Conservation (phyloP, 345 rosid species). For the Kernera saxatilis region DNA sequence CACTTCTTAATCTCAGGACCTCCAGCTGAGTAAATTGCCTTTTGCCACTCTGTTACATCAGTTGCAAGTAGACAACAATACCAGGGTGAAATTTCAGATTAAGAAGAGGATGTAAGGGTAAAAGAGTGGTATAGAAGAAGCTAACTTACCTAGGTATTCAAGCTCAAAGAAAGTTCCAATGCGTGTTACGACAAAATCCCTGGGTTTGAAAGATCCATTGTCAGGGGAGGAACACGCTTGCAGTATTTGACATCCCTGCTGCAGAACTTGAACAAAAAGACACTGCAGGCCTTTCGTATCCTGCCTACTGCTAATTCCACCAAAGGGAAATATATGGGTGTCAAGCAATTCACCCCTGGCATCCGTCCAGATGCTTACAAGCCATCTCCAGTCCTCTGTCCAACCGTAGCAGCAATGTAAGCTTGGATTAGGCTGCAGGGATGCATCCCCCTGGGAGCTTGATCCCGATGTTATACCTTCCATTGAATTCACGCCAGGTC, state of each 20-base stretch:
- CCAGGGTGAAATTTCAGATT: background rate
- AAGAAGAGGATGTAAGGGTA: background rate
- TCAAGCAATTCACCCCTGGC: conserved; percentile 97
- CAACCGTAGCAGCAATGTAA: conserved; percentile 99
- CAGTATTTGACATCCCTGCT: conserved; percentile 96
- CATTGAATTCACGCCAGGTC: conserved; percentile 46
- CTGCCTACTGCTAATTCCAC: conserved; percentile 98
- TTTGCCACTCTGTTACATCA: conserved; percentile 87
- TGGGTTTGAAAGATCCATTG: conserved; percentile 67
- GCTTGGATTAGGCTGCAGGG: conserved; percentile 63
- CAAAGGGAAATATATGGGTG: conserved; percentile 94
- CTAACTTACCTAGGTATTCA: conserved; percentile 73
- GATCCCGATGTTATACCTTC: conserved; percentile 60
- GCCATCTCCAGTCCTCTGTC: conserved; percentile 99
- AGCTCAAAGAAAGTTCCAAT: conserved; percentile 94
- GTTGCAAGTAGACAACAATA: conserved; percentile 3
- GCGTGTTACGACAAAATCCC: conserved; percentile 87
- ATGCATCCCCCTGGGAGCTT: conserved; percentile 64
- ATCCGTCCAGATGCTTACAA: conserved; percentile 99
- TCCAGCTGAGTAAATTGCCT: conserved; percentile 86
- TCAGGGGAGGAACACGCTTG: conserved; percentile 85
- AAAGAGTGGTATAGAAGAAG: conserved; percentile 20
- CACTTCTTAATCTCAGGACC: conserved; percentile 92
- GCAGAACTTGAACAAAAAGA: conserved; percentile 93
- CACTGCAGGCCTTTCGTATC: conserved; percentile 98